Evolutionary conservation across 192 early-diverging fungal species (phyloP), one percentile per base, ranked within the genome.

Genomic region (Linnemannia hyalina): DNA sequence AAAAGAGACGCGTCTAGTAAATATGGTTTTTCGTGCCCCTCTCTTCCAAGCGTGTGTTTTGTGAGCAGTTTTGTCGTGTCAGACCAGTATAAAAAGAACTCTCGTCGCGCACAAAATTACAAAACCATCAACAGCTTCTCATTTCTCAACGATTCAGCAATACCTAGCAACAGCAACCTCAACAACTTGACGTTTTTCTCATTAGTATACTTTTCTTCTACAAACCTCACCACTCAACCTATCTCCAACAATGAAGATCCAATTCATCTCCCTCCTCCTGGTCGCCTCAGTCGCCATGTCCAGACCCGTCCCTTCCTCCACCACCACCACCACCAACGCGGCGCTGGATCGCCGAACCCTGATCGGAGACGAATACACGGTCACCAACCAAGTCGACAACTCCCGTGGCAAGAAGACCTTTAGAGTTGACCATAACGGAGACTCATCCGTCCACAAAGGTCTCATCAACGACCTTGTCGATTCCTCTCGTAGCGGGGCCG

Each of bases 321-420:
- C 4, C 8, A 2, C 18, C 35, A 22, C 4, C 8, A 2, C 18
- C 35, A 16, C 35, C n/a, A 26, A 16, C 38, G 26, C 32, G 18
- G 35, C 65, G 35, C 68, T 75, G 60, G 26, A 52, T 36, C 73
- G 74, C 22, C 41, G 80, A 3, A 69, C 73, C 38, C 40, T 81
- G 35, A 57, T 81, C 40, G 73, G 73, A 0, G 73, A 81, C 35
- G 80, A 75, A 44, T 52, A 68, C 36, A 47, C 80, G 44, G 29
- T 81, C 60, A 18, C 32, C 20, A 81, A 81, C 73, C 80, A 75
- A 32, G 71, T 76, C 26, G 75, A 76, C 60, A 76, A 76, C 60
- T 76, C 75, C 18, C 46, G n/a, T 29, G 80, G 80, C 71, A 81
- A 75, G 60, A 60, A 69, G 10, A 69, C 36, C 7, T 68, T 68